A percentile compares a stretch with the other conserved stretches of the same genome.
phyloP scores from a whole-genome alignment of 345 rosid species.

The Durio zibethinus region DNA sequence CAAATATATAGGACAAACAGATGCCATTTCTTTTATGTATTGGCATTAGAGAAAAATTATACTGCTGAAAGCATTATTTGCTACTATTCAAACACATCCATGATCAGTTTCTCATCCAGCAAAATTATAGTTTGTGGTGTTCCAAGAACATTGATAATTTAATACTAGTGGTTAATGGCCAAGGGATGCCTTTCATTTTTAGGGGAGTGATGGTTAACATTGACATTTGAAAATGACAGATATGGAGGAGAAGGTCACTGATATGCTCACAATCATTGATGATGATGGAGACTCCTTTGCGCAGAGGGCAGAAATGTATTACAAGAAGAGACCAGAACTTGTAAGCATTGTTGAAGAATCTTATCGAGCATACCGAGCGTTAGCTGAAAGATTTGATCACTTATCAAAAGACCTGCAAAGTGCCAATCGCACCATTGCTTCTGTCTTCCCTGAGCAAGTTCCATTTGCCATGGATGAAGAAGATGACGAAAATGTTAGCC shows the following conservation, averaged over 20 bases:
- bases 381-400: constrained; percentile 70
- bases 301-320: constrained; percentile 73
- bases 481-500: constrained; percentile 31
- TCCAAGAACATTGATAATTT: neutral
- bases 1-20: no score
- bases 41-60: no score
- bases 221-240: constrained; percentile 33
- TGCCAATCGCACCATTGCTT: constrained; percentile 74
- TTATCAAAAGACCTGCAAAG: constrained; percentile 71
- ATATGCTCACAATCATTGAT: constrained; percentile 58
- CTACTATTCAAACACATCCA: neutral
- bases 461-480: constrained; percentile 52
- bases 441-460: constrained; percentile 67
- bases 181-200: neutral
- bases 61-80: no score
- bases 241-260: constrained; percentile 61
- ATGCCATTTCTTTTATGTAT: no score
- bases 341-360: constrained; percentile 61
- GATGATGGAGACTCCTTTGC: constrained; percentile 75
- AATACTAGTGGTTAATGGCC: neutral
- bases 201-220: neutral
- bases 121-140: neutral
- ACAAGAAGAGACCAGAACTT: constrained; percentile 69
- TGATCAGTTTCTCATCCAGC: neutral
- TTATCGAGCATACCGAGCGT: constrained; percentile 60